Percentiles rank a stretch among this genome's conserved stretches.
These are phyloP conservation scores for Fallopia convolvulus DNA, from an alignment of 148 eudicot species.

Conservation along the genomic window DNA sequence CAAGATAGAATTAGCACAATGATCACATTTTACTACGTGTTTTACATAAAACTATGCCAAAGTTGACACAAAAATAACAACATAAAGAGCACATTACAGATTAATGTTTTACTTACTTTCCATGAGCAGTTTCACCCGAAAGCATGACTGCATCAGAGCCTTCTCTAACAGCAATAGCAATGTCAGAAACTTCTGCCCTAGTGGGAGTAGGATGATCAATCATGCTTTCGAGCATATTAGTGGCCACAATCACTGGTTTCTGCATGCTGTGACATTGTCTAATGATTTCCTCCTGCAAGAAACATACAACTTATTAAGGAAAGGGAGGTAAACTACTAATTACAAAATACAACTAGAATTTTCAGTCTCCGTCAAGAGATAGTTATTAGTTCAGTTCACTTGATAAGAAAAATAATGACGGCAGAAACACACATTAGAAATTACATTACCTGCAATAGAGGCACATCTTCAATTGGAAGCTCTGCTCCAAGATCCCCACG, in stretches of 20 bases:
- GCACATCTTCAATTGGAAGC: slow-evolving; percentile 98
- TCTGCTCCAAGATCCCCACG: slow-evolving; percentile 99
- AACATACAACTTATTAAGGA: neutral
- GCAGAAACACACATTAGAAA: neutral
- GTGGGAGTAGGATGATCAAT: slow-evolving; percentile 93
- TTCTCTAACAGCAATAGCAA: slow-evolving; percentile 97
- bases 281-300: slow-evolving; percentile 11
- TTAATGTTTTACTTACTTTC: slow-evolving; percentile 55
- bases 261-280: slow-evolving; percentile 6
- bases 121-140: slow-evolving; percentile 99
- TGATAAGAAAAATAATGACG: neutral
- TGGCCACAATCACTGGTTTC: slow-evolving; percentile 32
- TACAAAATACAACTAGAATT: neutral
- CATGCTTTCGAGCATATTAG: slow-evolving; percentile 99
- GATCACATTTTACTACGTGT: neutral
- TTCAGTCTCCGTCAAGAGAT: neutral
- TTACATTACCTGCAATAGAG: slow-evolving; percentile 95
- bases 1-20: slow-evolving; percentile 12
- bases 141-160: slow-evolving; percentile 98
- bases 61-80: neutral
- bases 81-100: neutral
- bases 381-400: neutral
- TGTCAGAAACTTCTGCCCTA: slow-evolving; percentile 98
- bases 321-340: neutral
- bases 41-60: neutral